A percentile compares a stretch with the other conserved stretches of the same genome.
phyloP scores from a whole-genome alignment of 176 grass and related monocot genomes.

The Avena eriantha region DNA sequence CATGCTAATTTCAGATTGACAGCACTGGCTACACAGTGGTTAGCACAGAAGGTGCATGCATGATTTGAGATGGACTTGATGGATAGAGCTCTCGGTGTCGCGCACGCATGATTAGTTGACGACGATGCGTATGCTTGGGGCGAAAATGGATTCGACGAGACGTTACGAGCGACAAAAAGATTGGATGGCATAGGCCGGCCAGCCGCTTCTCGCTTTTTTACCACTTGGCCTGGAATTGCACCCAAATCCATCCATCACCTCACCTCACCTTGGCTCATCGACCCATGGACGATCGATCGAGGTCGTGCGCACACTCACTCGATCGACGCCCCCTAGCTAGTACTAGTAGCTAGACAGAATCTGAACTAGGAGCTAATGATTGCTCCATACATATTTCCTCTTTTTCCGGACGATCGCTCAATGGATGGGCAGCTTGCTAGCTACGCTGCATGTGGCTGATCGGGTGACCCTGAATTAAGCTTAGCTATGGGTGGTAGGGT shows the following conservation, averaged over 20 bases:
- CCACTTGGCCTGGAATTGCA: slow-evolving; percentile 35
- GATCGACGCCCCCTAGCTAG: not conserved
- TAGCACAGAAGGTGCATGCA: not conserved
- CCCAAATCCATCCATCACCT: slow-evolving; percentile 16
- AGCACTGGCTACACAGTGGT: not conserved
- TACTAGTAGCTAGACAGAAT: not conserved
- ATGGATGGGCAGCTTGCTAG: slow-evolving; percentile 11
- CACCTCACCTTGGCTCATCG: not conserved
- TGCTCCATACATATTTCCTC: not conserved
- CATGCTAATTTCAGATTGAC: not conserved
- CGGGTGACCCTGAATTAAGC: not conserved
- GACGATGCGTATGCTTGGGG: slow-evolving; percentile 28
- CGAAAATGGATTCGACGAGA: slow-evolving; percentile 27
- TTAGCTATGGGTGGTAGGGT: not conserved
- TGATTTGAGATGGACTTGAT: not conserved
- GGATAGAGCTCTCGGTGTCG: not conserved
- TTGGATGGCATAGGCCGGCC: slow-evolving; percentile 16
- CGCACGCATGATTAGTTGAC: slow-evolving; percentile 12
- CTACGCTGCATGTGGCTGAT: not conserved
- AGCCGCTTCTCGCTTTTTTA: slow-evolving; percentile 2
- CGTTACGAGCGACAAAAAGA: slow-evolving; percentile 23
- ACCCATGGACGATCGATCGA: slow-evolving; percentile 9
- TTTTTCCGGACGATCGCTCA: not conserved
- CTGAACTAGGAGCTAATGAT: slow-evolving; percentile 26
- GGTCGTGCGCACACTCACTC: slow-evolving; percentile 21